phyloP scores from a whole-genome alignment of 495 filamentous ascomycete genomes.

The Tuber calosporum region DNA sequence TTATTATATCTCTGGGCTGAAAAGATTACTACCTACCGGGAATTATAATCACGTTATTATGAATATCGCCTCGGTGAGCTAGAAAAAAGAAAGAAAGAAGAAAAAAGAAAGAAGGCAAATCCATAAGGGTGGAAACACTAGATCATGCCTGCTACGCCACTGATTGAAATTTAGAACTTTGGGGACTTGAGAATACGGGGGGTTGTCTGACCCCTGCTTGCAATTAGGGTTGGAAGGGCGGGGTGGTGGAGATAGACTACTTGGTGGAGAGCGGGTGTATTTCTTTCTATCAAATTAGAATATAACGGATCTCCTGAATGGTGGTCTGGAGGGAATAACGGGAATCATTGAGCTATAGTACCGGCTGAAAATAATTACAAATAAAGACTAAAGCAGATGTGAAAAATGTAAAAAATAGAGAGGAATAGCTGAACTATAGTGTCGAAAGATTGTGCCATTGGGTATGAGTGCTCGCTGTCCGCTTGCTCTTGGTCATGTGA shows the following conservation, averaged over 20 bases:
- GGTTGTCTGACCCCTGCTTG: not conserved
- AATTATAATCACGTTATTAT: too few species aligned
- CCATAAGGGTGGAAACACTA: not conserved
- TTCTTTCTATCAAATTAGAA: not conserved
- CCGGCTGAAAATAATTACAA: not conserved
- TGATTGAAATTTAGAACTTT: not conserved
- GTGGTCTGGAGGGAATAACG: not conserved
- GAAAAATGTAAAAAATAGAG: not conserved
- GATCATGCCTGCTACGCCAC: not conserved
- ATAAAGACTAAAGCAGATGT: not conserved
- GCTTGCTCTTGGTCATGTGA: not conserved
- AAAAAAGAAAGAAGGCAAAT: not conserved
- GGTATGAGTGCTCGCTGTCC: not conserved
- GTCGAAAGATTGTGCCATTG: not conserved
- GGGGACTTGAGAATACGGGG: not conserved
- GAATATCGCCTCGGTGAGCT: too few species aligned
- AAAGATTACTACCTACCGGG: too few species aligned
- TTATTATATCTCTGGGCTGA: too few species aligned
- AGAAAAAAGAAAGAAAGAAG: not conserved
- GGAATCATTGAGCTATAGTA: not conserved
- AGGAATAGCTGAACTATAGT: not conserved
- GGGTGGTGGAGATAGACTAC: not conserved
- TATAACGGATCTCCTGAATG: not conserved
- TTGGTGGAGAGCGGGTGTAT: not conserved
- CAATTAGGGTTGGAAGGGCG: not conserved